These are phyloP conservation scores for Glarea lozoyensis DNA, from an alignment of 495 filamentous ascomycete genomes.

Conservation along the genomic window DNA sequence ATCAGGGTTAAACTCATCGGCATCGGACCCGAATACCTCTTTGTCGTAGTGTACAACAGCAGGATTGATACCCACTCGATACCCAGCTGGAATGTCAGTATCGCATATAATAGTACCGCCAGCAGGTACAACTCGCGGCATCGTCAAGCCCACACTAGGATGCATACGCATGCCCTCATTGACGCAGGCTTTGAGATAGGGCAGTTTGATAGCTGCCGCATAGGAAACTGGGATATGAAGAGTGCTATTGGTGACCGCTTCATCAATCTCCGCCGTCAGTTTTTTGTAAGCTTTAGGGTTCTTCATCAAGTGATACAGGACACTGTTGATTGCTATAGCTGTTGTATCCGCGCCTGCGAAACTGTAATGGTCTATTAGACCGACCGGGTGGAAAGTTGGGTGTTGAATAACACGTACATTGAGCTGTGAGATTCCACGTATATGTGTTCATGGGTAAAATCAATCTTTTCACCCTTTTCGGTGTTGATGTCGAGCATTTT, in stretches of 20 bases:
- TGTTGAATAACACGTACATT: no score
- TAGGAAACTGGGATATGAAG: neutral
- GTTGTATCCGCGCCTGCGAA: slow-evolving; percentile 1
- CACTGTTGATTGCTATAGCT: neutral
- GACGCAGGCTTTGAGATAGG: neutral
- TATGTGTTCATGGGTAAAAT: no score
- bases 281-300: neutral
- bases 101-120: slow-evolving; percentile 42
- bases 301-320: neutral
- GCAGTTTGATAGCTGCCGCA: neutral
- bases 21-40: neutral
- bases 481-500: no score
- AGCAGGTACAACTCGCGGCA: slow-evolving; percentile 54
- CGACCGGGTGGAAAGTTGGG: no score
- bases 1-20: neutral
- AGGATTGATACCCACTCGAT: slow-evolving; percentile 39
- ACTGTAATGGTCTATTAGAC: no score
- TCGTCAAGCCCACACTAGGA: slow-evolving; percentile 42
- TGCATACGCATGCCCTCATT: neutral
- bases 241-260: neutral
- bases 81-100: slow-evolving; percentile 36
- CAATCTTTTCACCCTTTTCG: neutral
- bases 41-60: slow-evolving; percentile 35
- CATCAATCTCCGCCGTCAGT: neutral
- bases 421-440: no score